Base-by-base conservation (phyloP, 2,329 filamentous ascomycete genomes). In the Orbilia oligospora region DNA sequence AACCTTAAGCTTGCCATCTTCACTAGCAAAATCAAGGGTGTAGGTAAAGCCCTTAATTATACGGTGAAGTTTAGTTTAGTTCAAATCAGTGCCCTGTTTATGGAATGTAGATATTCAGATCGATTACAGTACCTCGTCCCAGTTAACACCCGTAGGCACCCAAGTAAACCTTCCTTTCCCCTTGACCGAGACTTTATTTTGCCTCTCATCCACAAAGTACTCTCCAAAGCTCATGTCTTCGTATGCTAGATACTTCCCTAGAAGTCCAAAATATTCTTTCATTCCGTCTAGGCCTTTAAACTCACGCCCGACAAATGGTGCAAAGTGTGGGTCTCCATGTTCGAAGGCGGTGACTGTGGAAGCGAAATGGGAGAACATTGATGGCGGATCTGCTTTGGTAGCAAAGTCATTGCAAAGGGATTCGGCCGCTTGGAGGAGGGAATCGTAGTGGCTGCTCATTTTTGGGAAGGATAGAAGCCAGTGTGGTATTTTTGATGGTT, bases 371-470 rank as follows among this genome's bases (percentile, higher is more conserved):
- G 56, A 53, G 5, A 84, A 61, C 56, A 84, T 82, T 24, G 82
- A 80, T 16, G 79, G 71, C 0, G 81, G 72, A 5, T 83, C 56
- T 10, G 75, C 72, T 51, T 82, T 80, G 48, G 81, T 71, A 51
- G 83, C 82, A 77, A 85, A 84, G 81, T 81, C 79, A 6, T 79
- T 36, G 81, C 84, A 85, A 80, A 85, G 85, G 24, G 82, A 30
- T 12, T 66, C 80, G 2, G 84, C 83, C 33, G 83, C 81, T n/a
- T 49, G 20, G 22, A 84, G 82, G 67, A 85, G 84, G 36, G 58
- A 36, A 27, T 51, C 38, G 48, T 70, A 70, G 56, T 1, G 10
- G 10, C 14, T 53, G 27, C 30, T 30, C 33, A 67, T 68, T 44
- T 55, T 38, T 38, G 38, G 38, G 16, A 41, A 38, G 12, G 12